phyloP scores from a whole-genome alignment of 1,139 yeast genomes.

The Hemisphaericaspora subhashii region DNA sequence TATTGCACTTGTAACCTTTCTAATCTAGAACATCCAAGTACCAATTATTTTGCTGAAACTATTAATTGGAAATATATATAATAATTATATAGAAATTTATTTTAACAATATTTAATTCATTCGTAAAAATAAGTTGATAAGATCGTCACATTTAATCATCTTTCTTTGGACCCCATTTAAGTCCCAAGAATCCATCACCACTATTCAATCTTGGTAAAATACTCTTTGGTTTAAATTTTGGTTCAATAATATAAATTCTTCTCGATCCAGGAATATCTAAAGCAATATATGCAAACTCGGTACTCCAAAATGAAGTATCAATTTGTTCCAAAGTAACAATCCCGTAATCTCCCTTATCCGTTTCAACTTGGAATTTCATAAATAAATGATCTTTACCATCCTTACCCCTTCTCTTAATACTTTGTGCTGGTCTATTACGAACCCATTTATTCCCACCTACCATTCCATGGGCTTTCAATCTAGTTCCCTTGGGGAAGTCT shows the following conservation, averaged over 20 bases:
- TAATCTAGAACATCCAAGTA: neutral
- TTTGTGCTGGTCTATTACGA: conserved; percentile 78
- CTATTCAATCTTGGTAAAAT: conserved; percentile 31
- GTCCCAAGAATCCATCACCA: conserved; percentile 67
- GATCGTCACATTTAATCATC: conserved; percentile 35
- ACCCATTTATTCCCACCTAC: conserved; percentile 75
- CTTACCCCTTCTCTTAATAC: conserved; percentile 54
- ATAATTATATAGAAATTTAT: neutral
- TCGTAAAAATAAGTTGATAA: no score
- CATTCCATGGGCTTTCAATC: conserved; percentile 85
- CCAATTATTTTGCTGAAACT: neutral
- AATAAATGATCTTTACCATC: conserved; percentile 78
- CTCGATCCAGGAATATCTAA: conserved; percentile 73
- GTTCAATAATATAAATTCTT: conserved; percentile 71
- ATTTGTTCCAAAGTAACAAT: conserved; percentile 78
- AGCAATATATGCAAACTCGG: conserved; percentile 72
- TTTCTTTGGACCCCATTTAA: conserved; percentile 82
- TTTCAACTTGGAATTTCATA: conserved; percentile 86
- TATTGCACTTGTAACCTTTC: neutral
- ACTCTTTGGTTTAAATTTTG: conserved; percentile 44
- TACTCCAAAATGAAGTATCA: conserved; percentile 62
- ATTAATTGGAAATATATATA: neutral
- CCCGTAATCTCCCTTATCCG: conserved; percentile 53
- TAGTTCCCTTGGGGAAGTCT: conserved; percentile 51
- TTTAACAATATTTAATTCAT: neutral